Evolutionary conservation across 805 yeast genomes (phyloP), one percentile per base, ranked within the genome.

Genomic region (Kuraishia ogatae): DNA sequence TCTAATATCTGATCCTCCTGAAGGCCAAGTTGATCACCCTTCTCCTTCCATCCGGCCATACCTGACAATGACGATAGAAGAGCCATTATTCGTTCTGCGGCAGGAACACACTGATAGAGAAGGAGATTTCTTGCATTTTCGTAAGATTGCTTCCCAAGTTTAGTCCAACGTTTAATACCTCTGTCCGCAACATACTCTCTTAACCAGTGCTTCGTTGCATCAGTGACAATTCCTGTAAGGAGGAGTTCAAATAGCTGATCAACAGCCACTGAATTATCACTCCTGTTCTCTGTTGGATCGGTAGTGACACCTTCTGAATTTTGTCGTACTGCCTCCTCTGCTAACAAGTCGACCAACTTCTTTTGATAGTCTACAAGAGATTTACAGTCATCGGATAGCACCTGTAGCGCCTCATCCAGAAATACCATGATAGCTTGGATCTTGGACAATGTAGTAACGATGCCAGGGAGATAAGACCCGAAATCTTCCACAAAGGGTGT

Each of bases 141-240:
- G 61, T 79, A 84, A 15, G 78, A 71, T 1, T 73, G 66, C 39
- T 73, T 75, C 0, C 87, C 85, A 19, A 76, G 53, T 53, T 74
- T 76, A 2, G 70, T 68, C 79, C 89, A 79, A 59, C 80, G 73
- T 58, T 78, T 80, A 20, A 80, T 64, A 28, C 88, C 88, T 58
- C 87, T 71, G 58, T 85, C 90, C 0, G 89, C 91, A 39, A 87
- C 70, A 51, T 83, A 81, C 60, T 84, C 84, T 22, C 80, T 75
- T 62, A 87, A 70, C 83, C 84, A 87, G 55, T 81, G 83, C 56
- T 75, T 76, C 1, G 81, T 69, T 0, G 73, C 66, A 15, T 70
- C 73, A 1, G 82, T 75, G 56, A 84, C 71, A 53, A 79, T 70
- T 1, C 87, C 86, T 0, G 87, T 80, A 2, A 83, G 62, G 1